phyloP scores from a whole-genome alignment of 768 basidiomycete species.

The Coprinellus micaceus region DNA sequence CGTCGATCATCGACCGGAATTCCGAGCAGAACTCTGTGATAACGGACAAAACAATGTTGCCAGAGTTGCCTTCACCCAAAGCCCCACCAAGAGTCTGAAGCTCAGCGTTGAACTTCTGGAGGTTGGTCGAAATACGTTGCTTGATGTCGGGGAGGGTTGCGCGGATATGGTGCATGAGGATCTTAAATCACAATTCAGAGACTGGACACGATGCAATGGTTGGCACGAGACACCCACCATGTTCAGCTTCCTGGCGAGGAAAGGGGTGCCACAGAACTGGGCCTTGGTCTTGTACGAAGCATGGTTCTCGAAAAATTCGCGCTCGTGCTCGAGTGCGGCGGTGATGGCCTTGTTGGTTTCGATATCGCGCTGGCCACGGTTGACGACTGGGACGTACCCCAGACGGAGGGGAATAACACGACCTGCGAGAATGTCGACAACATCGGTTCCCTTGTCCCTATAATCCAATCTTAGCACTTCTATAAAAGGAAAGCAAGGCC shows the following conservation, averaged over 20 bases:
- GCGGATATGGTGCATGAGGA: constrained; percentile 98
- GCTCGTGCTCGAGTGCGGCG: constrained; percentile 83
- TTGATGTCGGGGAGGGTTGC: constrained; percentile 99
- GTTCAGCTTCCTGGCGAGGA: constrained; percentile 91
- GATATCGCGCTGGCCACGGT: constrained; percentile 96
- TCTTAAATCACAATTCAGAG: constrained; percentile 41
- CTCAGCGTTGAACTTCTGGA: constrained; percentile 85
- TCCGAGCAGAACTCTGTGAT: constrained; percentile 98
- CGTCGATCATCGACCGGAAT: constrained; percentile 95
- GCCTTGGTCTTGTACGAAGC: constrained; percentile 90
- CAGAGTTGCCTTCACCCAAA: constrained; percentile 75
- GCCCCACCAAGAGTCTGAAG: constrained; percentile 82
- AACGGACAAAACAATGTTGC: constrained; percentile 91
- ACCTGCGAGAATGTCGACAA: constrained; percentile 97
- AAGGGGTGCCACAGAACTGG: constrained; percentile 96
- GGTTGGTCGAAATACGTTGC: constrained; percentile 85
- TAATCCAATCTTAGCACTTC: constrained; percentile 8
- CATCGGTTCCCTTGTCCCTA: constrained; percentile 97
- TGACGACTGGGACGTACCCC: constrained; percentile 98
- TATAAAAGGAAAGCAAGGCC: no score
- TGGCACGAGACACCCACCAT: constrained; percentile 54
- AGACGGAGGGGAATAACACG: constrained; percentile 93
- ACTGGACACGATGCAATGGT: background rate
- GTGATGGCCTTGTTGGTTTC: constrained; percentile 83
- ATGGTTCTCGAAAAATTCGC: constrained; percentile 93